phyloP scores from a whole-genome alignment of 257 asterid species.

The Nicotiana attenuata region DNA sequence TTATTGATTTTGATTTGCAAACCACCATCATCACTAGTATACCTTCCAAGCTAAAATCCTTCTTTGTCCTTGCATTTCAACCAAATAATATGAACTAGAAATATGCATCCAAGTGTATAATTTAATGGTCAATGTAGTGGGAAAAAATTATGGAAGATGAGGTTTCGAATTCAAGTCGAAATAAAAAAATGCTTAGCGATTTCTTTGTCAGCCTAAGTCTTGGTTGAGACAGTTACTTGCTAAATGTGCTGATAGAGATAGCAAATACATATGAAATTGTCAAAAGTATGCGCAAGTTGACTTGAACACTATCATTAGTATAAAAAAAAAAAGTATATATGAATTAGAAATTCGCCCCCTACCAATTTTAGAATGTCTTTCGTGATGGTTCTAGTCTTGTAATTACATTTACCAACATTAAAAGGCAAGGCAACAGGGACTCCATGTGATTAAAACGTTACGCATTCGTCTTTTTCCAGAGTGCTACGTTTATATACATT shows the following conservation, averaged over 20 bases:
- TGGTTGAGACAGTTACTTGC: too few species aligned
- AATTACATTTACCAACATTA: neutral
- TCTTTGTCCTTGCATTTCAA: neutral
- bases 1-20: conserved; percentile 3
- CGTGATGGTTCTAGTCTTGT: neutral
- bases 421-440: conserved; percentile 4
- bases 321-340: too few species aligned
- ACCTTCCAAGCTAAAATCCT: neutral
- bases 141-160: neutral
- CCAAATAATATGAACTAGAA: neutral
- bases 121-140: neutral
- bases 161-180: neutral
- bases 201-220: too few species aligned
- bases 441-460: conserved; percentile 1
- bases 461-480: neutral
- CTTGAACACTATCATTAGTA: too few species aligned
- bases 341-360: neutral
- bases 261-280: too few species aligned
- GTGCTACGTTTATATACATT: neutral
- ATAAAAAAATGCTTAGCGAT: too few species aligned
- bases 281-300: too few species aligned
- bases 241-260: too few species aligned
- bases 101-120: neutral
- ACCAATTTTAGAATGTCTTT: neutral
- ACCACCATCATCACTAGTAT: neutral